Base-by-base conservation (phyloP, 148 eudicot genomes). In the Heliamphora exappendiculata region DNA sequence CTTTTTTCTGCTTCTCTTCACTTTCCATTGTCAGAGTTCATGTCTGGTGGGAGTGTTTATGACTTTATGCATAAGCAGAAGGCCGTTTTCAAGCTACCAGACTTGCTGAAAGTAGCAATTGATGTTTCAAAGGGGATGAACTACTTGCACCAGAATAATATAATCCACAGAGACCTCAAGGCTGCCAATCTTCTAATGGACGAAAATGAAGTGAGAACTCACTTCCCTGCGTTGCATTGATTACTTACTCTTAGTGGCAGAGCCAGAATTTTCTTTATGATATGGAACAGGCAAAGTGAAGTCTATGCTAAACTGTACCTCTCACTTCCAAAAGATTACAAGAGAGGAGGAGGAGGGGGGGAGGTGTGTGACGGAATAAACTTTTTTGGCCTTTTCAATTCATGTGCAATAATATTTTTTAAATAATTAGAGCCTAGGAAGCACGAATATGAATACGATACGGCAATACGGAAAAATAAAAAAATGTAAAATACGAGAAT, bases 151-250 rank as follows among this genome's bases (percentile, higher is more conserved):
- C 86, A 87, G 75, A 89, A 91, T 83, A 82, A 87, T 83, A 91
- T 93, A 68, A 81, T 93, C 33, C 96, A 93, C 83, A 81, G 98
- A 84, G 98, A 93, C 81, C 89, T 93, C 54, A 93, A 93, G 86
- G 82, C 93, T 78, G 98, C 98, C 75, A 93, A 93, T 79, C 88
- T 93, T 81, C 84, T 93, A 71, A 89, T 91, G 88, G 86, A 89
- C 81, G 97, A 89, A 70, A 80, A 84, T 81, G 87, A 84, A 54
- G 98, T 93, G 88, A 87, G 92, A 74, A 22, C 45, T 50, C 37
- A 49, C 26, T 12, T 74, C 71, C 66, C 70, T 33, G 60, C 13
- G 11, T 79, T 33, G 60, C 13, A 13, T 79, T 55, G 31, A 26
- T 73, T 41, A 39, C 22, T 55, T 16, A 17, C 67, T 31, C 16